Base-by-base conservation (phyloP, 495 filamentous ascomycete genomes). In the Echria macrotheca region DNA sequence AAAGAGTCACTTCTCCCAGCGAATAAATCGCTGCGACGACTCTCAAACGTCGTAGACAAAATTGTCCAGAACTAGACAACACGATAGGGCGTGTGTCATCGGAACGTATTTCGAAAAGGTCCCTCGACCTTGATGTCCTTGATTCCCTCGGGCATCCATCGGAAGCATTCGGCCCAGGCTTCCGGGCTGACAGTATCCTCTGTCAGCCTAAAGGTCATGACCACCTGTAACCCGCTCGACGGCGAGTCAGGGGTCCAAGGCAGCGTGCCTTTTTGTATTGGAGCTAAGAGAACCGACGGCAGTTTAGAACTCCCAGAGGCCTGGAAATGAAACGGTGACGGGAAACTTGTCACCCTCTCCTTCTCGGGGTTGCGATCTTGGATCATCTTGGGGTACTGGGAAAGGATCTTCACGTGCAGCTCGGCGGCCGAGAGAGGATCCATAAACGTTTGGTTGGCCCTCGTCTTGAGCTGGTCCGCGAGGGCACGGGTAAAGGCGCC, bases 131-230 rank as follows among this genome's bases (percentile, higher is more conserved):
- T 71, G 22, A 71, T 63, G 37, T 73, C 72, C 53, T 47, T 61
- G 58, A 75, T 65, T n/a, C 68, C 69, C 51, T 68, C 69, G 24
- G 72, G 72, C 68, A 75, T 71, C 50, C 61, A 65, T n/a, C 72
- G 67, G 44, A 75, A 59, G 69, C 71, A 75, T 54, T 75, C 72
- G 44, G 64, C 60, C 72, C 71, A 74, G 46, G 52, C 66, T 28
- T 74, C 72, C 29, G 64, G 40, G 50, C 64, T 66, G 53, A 69
- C 53, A 25, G 56, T 52, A 5, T 71, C 71, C 23, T 71, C 66
- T 5, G 67, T 61, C 35, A 75, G 46, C 23, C 65, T 55, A 57
- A 75, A 68, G 41, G 70, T 68, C n/a, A 75, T 35, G 45, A 60
- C 70, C 44, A 75, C 46, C 31, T 68, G 63, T 7, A 66, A 47